A percentile compares a stretch with the other conserved stretches of the same genome.
These are phyloP conservation scores for Beauveria medogensis DNA, from an alignment of 2,329 filamentous ascomycete genomes.

Conservation along the genomic window DNA sequence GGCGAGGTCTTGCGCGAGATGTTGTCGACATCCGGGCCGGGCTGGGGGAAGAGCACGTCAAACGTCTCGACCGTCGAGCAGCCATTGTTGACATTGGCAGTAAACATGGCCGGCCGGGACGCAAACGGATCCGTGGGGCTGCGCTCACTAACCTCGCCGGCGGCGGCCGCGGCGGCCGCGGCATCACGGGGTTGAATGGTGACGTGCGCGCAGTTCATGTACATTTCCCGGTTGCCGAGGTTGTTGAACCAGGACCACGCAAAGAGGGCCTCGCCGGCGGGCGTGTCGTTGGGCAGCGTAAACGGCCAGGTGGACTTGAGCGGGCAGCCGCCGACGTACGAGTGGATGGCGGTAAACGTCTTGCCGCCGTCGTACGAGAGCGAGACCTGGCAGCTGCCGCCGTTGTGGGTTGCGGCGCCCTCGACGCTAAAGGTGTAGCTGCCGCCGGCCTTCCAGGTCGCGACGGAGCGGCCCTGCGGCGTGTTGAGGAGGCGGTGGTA, in stretches of 20 bases:
- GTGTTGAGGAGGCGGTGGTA: constrained; percentile 37
- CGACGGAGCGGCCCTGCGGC: constrained; percentile 40
- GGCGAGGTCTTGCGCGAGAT: constrained; percentile 5
- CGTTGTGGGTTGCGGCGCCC: constrained; percentile 52
- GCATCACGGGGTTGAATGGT: constrained; percentile 19
- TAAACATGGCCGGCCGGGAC: constrained; percentile 48
- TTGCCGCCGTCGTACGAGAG: constrained; percentile 62
- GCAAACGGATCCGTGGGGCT: constrained; percentile 8
- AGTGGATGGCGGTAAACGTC: constrained; percentile 55
- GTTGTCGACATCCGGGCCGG: constrained; percentile 39
- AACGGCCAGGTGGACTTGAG: constrained; percentile 48
- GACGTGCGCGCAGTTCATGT: constrained; percentile 66
- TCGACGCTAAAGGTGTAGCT: constrained; percentile 50
- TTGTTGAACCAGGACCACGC: constrained; percentile 72
- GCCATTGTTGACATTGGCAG: constrained; percentile 51
- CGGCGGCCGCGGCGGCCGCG: background rate
- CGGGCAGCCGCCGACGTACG: constrained; percentile 41
- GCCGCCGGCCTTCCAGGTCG: constrained; percentile 50
- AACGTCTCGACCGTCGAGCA: constrained; percentile 46
- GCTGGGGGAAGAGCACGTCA: constrained; percentile 52
- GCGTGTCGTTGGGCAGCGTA: constrained; percentile 53
- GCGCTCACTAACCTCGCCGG: background rate
- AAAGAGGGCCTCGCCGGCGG: constrained; percentile 36
- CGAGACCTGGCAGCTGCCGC: constrained; percentile 63
- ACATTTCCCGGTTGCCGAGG: constrained; percentile 66